Percentiles rank a stretch among this genome's conserved stretches.
These are phyloP conservation scores for Mycosarcoma maydis DNA, from an alignment of 1,284 basidiomycete species.

Conservation along the genomic window DNA sequence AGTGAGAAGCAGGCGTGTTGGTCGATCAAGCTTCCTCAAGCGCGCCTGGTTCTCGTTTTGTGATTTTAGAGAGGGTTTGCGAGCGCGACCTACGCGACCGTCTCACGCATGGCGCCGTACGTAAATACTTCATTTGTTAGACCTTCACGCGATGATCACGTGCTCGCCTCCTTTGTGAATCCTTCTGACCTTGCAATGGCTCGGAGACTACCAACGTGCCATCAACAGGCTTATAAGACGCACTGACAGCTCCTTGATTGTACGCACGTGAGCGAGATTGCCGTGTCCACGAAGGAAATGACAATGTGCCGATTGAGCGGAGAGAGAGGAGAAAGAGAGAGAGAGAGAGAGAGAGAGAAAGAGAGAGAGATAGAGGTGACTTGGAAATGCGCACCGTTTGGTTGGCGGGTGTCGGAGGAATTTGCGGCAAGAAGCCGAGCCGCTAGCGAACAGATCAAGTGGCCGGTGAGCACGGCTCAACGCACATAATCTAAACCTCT, in stretches of 20 bases:
- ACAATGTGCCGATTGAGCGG: no score
- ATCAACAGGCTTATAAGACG: no score
- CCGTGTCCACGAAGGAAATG: no score
- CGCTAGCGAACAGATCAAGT: not conserved
- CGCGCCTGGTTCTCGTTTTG: conserved; percentile 3
- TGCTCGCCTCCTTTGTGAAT: not conserved
- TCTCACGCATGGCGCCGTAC: no score
- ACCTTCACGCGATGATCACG: not conserved
- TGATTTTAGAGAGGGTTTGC: conserved; percentile 17
- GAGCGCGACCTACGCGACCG: not conserved
- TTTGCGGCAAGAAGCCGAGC: conserved; percentile 9
- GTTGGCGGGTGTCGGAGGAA: conserved; percentile 1
- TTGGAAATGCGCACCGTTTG: no score
- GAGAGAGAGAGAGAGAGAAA: no score
- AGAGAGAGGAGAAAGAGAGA: no score
- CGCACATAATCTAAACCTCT: no score
- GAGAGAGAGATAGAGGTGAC: no score
- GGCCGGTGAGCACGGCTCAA: not conserved
- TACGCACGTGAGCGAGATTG: no score
- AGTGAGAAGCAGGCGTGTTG: conserved; percentile 18
- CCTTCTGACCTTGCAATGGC: no score
- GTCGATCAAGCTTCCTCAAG: not conserved
- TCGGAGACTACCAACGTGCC: no score
- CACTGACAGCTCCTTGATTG: not conserved
- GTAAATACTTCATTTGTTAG: not conserved